Conservation (phyloP, 108 stramenopile genomes). For the Skeletonema grethae region DNA sequence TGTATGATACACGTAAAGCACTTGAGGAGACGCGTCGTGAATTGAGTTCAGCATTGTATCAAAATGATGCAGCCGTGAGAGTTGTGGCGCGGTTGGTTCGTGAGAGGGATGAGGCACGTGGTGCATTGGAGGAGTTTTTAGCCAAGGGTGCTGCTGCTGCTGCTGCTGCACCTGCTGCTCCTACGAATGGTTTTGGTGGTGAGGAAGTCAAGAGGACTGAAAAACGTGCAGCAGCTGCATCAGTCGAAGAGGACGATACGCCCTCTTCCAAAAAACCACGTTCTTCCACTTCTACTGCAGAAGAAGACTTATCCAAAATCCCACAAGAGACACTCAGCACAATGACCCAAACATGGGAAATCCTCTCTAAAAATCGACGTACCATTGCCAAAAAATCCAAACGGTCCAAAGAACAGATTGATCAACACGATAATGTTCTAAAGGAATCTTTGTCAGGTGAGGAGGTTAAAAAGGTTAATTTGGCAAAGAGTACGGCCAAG, state of each 20-base stretch:
- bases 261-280: constrained; percentile 11
- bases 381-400: constrained; percentile 26
- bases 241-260: constrained; percentile 17
- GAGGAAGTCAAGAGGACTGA: constrained; percentile 3
- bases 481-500: constrained; percentile 64
- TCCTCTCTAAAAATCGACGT: constrained; percentile 32
- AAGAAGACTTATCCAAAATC: constrained; percentile 15
- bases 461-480: constrained; percentile 40
- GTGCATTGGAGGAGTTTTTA: constrained; percentile 57
- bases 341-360: constrained; percentile 65
- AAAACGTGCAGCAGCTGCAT: constrained; percentile 28
- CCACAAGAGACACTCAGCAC: constrained; percentile 47
- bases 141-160: constrained; percentile 15
- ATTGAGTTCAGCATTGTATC: constrained; percentile 89
- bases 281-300: constrained; percentile 4
- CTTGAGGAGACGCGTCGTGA: constrained; percentile 89
- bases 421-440: constrained; percentile 10
- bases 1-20: constrained; percentile 81
- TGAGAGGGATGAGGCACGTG: constrained; percentile 88
- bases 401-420: constrained; percentile 21
- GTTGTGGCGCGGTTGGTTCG: constrained; percentile 88
- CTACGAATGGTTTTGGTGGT: neutral
- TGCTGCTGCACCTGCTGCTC: neutral
- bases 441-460: constrained; percentile 36
- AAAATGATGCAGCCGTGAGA: constrained; percentile 95